Base-by-base conservation (phyloP, 768 basidiomycete species). In the Pisolithus orientalis region DNA sequence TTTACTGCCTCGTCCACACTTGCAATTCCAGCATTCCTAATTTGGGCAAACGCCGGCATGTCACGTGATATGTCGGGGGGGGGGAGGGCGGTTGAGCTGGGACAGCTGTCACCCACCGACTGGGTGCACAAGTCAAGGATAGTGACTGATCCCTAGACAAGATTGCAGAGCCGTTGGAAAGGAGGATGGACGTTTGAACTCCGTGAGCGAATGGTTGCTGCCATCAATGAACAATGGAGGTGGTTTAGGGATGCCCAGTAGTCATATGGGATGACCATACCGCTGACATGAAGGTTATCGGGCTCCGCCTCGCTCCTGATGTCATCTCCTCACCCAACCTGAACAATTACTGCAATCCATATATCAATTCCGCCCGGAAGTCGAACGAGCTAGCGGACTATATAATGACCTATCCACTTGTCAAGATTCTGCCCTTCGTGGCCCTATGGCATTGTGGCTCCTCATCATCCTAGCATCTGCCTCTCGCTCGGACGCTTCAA, bases 221-320 rank as follows among this genome's bases (percentile, higher is more conserved):
- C 77, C 4, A 75, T 74, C 21, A 21, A 21, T 21, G 21, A 9
- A 87, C 87, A 0, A 74, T 89, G 7, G 85, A 89, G 53, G 75
- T 88, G 4, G 67, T 87, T 17, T 90, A 87, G 87, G 80, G 81
- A 53, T 84, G 83, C 49, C 62, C n/a, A n/a, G n/a, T 87, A 25
- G 87, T 85, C 1, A 76, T 72, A n/a, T 88, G 85, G 84, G 75
- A 84, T 53, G 55, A 25, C 58, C 9, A 66, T 21, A 28, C 50
- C 34, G 49, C 47, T 3, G 58, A 56, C 3, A 16, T 69, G 6
- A 72, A 72, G 21, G 78, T 75, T 3, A 71, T 83, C 6, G 85
- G 87, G 39, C 61, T 59, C 38, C 25, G 5, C 31, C 54, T 56
- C 46, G 66, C 49, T 44, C 65, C 45, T n/a, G 59, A 52, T 21